Evolutionary conservation across 768 basidiomycete species (phyloP).

Genomic region (Daedalea quercina): DNA sequence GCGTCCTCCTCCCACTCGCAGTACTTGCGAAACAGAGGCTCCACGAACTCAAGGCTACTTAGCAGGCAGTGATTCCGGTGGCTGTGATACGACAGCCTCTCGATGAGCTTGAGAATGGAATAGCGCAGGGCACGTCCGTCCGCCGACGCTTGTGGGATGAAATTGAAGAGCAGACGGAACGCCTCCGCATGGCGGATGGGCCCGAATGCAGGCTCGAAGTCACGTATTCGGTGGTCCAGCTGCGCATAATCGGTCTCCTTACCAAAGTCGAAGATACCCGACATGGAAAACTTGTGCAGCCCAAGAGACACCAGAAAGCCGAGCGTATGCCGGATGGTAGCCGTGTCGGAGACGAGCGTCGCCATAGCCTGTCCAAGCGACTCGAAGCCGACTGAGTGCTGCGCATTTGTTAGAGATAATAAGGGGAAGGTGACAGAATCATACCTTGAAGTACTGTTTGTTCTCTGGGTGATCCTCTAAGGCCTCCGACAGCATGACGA

Average conservation of each 20-base stretch:
- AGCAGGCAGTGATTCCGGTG: constrained; percentile 70
- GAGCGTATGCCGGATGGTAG: constrained; percentile 46
- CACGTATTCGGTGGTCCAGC: constrained; percentile 36
- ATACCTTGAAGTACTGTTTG: constrained; percentile 59
- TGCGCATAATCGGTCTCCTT: constrained; percentile 35
- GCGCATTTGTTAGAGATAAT: neutral
- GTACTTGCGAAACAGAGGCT: constrained; percentile 46
- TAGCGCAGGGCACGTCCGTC: constrained; percentile 40
- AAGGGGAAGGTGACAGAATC: constrained; percentile 17
- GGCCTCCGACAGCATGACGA: constrained; percentile 59
- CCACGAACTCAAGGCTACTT: constrained; percentile 49
- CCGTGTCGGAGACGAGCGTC: constrained; percentile 39
- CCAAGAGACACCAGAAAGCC: constrained; percentile 67
- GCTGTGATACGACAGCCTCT: constrained; percentile 48
- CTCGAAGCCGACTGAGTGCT: constrained; percentile 60
- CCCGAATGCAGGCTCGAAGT: constrained; percentile 33
- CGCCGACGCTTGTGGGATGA: constrained; percentile 30
- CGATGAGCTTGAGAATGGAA: constrained; percentile 53
- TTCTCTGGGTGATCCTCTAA: constrained; percentile 52
- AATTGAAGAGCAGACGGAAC: constrained; percentile 52
- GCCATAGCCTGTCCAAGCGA: constrained; percentile 55
- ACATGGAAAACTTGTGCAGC: constrained; percentile 54
- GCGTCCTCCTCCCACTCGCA: constrained; percentile 20
- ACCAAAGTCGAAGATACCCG: constrained; percentile 47
- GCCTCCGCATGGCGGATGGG: constrained; percentile 55